phyloP scores from a whole-genome alignment of 257 asterid species.

The Anisodus tanguticus region DNA sequence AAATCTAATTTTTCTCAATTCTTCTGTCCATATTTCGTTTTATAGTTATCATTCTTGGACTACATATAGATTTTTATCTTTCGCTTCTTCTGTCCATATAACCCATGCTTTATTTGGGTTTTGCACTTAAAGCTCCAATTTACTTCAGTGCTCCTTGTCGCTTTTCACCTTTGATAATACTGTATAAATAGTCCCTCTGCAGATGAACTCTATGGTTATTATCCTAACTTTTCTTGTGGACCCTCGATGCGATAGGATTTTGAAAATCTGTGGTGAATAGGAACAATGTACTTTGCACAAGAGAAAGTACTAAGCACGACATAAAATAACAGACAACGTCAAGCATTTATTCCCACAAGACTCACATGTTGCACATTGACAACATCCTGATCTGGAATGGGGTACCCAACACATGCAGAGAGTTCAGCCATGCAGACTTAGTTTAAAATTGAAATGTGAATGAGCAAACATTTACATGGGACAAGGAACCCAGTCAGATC shows the following conservation, averaged over 20 bases:
- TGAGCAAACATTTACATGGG: neutral
- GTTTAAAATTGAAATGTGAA: constrained; percentile 3
- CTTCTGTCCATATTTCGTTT: neutral
- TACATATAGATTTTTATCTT: constrained; percentile 5
- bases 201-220: constrained; percentile 12
- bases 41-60: constrained; percentile 4
- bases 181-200: constrained; percentile 2
- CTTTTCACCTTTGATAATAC: neutral
- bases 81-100: constrained; percentile 15
- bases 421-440: neutral
- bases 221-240: neutral
- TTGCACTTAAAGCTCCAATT: neutral
- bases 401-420: neutral
- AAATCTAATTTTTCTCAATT: neutral
- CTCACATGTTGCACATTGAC: constrained; percentile 10
- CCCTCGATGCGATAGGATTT: neutral
- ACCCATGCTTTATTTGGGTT: neutral
- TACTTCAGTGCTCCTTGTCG: neutral
- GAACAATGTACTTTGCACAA: neutral
- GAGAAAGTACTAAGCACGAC: neutral
- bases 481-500: constrained; percentile 15
- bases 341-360: neutral
- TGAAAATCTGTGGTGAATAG: neutral
- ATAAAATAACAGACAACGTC: neutral
- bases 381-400: neutral